Evolutionary conservation across 768 basidiomycete species (phyloP), one percentile per base, ranked within the genome.

Genomic region (Phanerochaete carnosa): DNA sequence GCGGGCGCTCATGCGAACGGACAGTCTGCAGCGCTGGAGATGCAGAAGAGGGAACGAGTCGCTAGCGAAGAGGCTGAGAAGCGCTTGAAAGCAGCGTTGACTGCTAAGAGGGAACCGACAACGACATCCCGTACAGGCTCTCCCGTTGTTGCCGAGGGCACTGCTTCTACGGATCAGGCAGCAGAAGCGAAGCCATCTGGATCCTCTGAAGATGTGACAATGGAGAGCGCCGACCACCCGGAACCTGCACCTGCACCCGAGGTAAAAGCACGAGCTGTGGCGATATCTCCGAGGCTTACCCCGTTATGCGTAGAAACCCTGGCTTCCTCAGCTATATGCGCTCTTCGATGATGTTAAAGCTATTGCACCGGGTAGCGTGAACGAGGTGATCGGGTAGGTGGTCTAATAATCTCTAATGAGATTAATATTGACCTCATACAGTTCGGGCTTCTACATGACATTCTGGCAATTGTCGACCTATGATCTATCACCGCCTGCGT

Each of bases 391-490:
- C 65, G 89, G 90, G 89, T 95, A 72, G 57, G 89, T 72, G 39
- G 53, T 47, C 30, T 33, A 8, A 62, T 51, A 22, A 12, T 37
- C 28, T 15, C 26, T 55, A 25, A 54, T 25, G 50, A 30, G 33
- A 12, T 37, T 55, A 37, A 55, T 59, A 57, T 22, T 55, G 65
- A 25, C 64, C 25, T 13, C 57, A 46, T 55, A 28, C 65, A 97
- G 96, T 2, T 88, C 94, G 29, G 90, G 87, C 2, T 98, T 99
- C 76, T 98, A 95, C 69, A 75, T 92, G 49, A 94, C 95, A 2
- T 99, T 98, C 76, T 99, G 97, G 97, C 95, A 98, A 72, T 74
- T 98, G 55, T 90, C 93, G 0, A 89, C 90, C 33, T 92, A 94
- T 68, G 97, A 99, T 72, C 80, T 98, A 33, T 76, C 84, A 0